phyloP scores from a whole-genome alignment of 148 eudicot genomes.

The Heliosperma pusillum region DNA sequence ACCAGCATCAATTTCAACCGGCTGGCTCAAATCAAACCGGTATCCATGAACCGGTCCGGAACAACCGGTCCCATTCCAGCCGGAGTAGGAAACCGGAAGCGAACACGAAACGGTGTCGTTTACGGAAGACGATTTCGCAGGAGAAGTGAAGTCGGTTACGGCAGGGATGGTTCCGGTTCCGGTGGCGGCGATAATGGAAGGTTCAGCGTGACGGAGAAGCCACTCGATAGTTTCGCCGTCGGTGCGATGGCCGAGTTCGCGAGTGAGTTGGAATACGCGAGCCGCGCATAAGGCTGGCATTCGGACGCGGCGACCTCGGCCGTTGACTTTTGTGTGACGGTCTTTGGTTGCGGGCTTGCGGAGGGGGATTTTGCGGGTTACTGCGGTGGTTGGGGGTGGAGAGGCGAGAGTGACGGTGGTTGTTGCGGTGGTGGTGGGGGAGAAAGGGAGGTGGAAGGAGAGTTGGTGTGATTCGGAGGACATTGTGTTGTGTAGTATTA shows the following conservation, averaged over 20 bases:
- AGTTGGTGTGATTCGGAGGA: background rate
- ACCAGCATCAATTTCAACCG: background rate
- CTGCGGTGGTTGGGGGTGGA: background rate
- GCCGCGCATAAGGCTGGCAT: constrained; percentile 19
- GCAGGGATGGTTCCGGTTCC: constrained; percentile 10
- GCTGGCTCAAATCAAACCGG: constrained; percentile 13
- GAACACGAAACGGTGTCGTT: background rate
- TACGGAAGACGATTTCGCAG: background rate
- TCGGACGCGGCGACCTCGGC: constrained; percentile 15
- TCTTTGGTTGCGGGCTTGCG: constrained; percentile 4
- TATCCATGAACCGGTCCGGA: background rate
- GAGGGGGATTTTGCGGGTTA: background rate
- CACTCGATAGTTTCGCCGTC: constrained; percentile 17
- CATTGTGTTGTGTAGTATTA: background rate
- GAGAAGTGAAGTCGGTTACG: constrained; percentile 14
- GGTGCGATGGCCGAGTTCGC: constrained; percentile 8
- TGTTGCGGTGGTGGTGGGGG: background rate
- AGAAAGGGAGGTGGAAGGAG: background rate
- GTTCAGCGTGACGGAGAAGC: constrained; percentile 17
- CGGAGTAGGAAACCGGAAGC: background rate
- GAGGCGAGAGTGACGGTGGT: background rate
- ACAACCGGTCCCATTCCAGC: background rate
- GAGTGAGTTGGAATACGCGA: constrained; percentile 12
- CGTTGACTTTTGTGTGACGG: constrained; percentile 14
- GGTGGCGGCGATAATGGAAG: constrained; percentile 15